These are phyloP conservation scores for Podosphaera aphanis DNA, from an alignment of 2,329 filamentous ascomycete genomes.

Conservation along the genomic window DNA sequence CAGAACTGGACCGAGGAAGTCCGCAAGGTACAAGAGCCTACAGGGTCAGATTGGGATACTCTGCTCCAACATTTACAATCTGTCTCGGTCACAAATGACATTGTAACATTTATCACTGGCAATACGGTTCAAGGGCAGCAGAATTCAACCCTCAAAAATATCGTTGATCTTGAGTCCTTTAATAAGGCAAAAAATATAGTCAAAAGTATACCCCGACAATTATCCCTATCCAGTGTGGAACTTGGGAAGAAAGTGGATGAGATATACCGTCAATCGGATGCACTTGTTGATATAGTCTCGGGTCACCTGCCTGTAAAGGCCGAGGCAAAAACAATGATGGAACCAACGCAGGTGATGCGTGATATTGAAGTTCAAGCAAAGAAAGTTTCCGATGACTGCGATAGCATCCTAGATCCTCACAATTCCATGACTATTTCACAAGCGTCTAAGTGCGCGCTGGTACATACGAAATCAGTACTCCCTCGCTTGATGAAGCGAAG, in stretches of 20 bases:
- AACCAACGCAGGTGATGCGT: slow-evolving; percentile 45
- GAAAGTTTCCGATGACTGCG: slow-evolving; percentile 72
- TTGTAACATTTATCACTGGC: slow-evolving; percentile 42
- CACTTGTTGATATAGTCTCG: slow-evolving; percentile 39
- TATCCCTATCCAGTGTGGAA: slow-evolving; percentile 33
- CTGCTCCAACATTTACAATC: slow-evolving; percentile 40
- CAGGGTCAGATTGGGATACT: slow-evolving; percentile 42
- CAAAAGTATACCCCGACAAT: slow-evolving; percentile 31
- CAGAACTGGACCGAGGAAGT: slow-evolving; percentile 47
- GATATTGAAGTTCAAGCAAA: slow-evolving; percentile 71
- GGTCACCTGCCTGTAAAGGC: slow-evolving; percentile 28
- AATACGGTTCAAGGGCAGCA: slow-evolving; percentile 21
- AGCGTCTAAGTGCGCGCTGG: slow-evolving; percentile 37
- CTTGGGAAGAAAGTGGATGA: slow-evolving; percentile 35
- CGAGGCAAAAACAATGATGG: slow-evolving; percentile 31
- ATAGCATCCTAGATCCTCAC: slow-evolving; percentile 43
- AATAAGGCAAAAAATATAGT: slow-evolving; percentile 47
- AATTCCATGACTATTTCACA: slow-evolving; percentile 40
- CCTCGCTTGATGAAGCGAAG: slow-evolving; percentile 32
- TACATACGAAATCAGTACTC: slow-evolving; percentile 37
- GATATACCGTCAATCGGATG: slow-evolving; percentile 37
- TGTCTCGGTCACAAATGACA: slow-evolving; percentile 39
- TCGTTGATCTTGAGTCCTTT: slow-evolving; percentile 52
- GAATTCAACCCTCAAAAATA: slow-evolving; percentile 42
- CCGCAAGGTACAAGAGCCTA: slow-evolving; percentile 40